Evolutionary conservation across 2,329 filamentous ascomycete species (phyloP), one percentile per base, ranked within the genome.

Genomic region (Cytospora piceicola): DNA sequence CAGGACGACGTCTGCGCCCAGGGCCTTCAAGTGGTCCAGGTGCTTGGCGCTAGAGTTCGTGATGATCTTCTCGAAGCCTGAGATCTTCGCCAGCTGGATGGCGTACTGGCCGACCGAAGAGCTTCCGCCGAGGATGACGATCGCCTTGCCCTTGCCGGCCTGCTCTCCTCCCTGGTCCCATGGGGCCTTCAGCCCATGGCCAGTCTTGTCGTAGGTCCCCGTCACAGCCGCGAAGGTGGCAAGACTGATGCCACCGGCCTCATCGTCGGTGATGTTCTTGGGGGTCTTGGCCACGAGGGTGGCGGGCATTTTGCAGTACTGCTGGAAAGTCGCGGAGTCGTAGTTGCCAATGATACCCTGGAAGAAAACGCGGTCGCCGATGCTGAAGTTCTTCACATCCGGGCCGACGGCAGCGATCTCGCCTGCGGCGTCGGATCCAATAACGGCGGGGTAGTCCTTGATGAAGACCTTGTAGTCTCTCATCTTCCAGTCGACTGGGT

Each of bases 21-120:
- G 69, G 49, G 70, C 64, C 67, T 69, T 69, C 39, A 70, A 63
- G 59, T 72, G 70, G 11, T 68, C 75, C 27, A 77, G 76, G 69
- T 82, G 82, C 66, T 71, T 75, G 2, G 74, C 70, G 56, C 66
- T 66, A 1, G 77, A 77, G 1, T 75, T 74, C 5, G 78, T 81
- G 8, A 76, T 71, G n/a, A 81, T 61, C n/a, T 81, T 80, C 27
- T 78, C 73, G 65, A 78, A 81, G 5, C 81, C 81, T 4, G 78
- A 76, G 2, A 76, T 74, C 8, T 72, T 70, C 27, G 79, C 77
- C 8, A 83, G 75, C 68, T 83, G 80, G 8, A 82, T 75, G 1
- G 78, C 79, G 61, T 77, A 78, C 69, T 76, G 75, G 2, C 81
- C 81, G 2, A 83, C 80, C 54, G 75, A 77, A 11, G 69, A 60